phyloP scores from a whole-genome alignment of 306 rosid species.

The Quercus berberidifolia region DNA sequence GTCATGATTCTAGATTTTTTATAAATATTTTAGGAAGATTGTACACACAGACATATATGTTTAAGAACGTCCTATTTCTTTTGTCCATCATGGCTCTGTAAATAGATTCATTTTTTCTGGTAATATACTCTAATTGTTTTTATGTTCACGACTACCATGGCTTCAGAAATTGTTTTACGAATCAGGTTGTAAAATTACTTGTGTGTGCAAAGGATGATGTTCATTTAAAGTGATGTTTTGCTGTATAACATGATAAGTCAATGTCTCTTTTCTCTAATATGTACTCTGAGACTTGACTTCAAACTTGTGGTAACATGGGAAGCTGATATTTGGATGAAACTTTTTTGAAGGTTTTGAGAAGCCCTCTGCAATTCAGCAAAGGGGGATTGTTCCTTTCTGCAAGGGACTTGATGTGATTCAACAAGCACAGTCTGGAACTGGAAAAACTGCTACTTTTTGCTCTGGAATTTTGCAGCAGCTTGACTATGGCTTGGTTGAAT shows the following conservation, averaged over 20 bases:
- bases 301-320: background rate
- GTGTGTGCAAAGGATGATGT: background rate
- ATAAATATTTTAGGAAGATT: background rate
- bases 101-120: background rate
- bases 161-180: background rate
- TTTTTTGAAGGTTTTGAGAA: conserved; percentile 62
- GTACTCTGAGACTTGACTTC: background rate
- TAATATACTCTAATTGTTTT: background rate
- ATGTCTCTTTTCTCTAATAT: background rate
- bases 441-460: conserved; percentile 77
- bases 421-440: conserved; percentile 80
- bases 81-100: background rate
- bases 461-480: conserved; percentile 78
- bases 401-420: conserved; percentile 76
- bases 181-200: background rate
- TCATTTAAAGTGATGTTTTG: background rate
- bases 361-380: conserved; percentile 81
- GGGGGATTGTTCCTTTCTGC: conserved; percentile 79
- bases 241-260: background rate
- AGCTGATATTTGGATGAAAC: conserved; percentile 8
- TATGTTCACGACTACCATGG: background rate
- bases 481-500: conserved; percentile 56
- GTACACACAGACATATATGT: background rate
- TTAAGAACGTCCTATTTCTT: background rate
- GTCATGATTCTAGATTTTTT: background rate